Conservation (phyloP, 768 basidiomycete species). For the Serendipita sp. region DNA sequence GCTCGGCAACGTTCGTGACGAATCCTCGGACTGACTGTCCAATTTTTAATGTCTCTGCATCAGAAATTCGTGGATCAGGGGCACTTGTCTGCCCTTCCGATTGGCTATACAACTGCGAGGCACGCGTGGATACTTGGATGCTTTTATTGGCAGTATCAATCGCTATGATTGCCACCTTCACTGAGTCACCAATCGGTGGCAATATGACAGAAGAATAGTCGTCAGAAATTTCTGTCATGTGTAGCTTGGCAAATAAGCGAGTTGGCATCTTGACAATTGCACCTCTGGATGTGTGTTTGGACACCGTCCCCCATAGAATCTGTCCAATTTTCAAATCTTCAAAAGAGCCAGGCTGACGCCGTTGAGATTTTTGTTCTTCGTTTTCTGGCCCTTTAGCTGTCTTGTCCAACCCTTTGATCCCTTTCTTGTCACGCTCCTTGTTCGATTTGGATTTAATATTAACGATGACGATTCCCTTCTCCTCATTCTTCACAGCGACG, state of each 20-base stretch:
- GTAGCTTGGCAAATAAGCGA: constrained; percentile 56
- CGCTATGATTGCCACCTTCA: constrained; percentile 55
- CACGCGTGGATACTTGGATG: constrained; percentile 64
- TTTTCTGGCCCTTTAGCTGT: constrained; percentile 2
- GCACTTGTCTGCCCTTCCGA: constrained; percentile 25
- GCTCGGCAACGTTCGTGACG: constrained; percentile 71
- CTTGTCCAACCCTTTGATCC: too few species aligned
- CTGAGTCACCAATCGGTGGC: constrained; percentile 44
- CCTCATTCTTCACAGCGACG: constrained; percentile 77
- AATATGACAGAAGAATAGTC: constrained; percentile 47
- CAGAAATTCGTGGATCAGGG: constrained; percentile 52
- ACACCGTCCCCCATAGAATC: constrained; percentile 63
- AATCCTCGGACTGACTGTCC: constrained; percentile 76
- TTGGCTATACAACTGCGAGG: constrained; percentile 48
- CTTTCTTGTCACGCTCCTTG: neutral
- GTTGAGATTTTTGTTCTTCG: constrained; percentile 27
- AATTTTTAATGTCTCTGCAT: constrained; percentile 42
- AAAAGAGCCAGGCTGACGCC: constrained; percentile 32
- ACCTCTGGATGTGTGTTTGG: constrained; percentile 52
- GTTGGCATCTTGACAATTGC: constrained; percentile 60
- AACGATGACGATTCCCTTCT: constrained; percentile 75
- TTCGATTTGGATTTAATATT: constrained; percentile 52
- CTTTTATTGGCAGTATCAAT: constrained; percentile 52
- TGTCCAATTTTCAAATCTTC: constrained; percentile 58
- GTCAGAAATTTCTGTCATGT: constrained; percentile 70